Base-by-base conservation (phyloP, 1,284 basidiomycete species). In the Pisolithus thermaeus region DNA sequence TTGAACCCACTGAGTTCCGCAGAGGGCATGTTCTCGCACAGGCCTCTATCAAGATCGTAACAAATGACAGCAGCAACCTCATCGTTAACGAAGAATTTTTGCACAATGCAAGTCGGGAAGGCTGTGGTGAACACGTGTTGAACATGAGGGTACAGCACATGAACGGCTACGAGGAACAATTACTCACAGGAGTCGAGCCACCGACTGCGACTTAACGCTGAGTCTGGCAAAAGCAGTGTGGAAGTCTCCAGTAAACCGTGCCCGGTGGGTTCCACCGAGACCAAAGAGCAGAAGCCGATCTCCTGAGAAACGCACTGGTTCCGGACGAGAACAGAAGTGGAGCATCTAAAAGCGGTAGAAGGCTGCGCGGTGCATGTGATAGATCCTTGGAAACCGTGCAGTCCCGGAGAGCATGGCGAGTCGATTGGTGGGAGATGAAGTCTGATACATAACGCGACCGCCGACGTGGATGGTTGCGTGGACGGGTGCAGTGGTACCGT, bases 1-100 rank as follows among this genome's bases (percentile, higher is more conserved):
- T 79, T 78, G 62, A 78, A 77, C 40, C 74, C 76, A 54, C 79
- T 56, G 52, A 87, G 70, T 59, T 81, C 74, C 52, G 79, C 83
- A 35, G 77, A 74, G n/a, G 84, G 81, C 64, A 73, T 68, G 53
- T 65, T 60, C 54, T 72, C 67, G 40, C 72, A 72, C 60, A 70
- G 70, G 56, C 68, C 67, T 63, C 81, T 78, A 58, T 83, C 79
- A 56, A 90, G 70, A 56, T 84, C 79, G 65, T 87, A 88, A 44
- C 81, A 73, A 57, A 87, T 69, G 56, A 77, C 77, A 43, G 84
- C 76, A 44, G 86, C 68, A 16, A 79, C 74, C 56, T 78, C 73
- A 56, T 76, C 76, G 68, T 87, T 84, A 53, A 81, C 75, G 51
- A 80, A 69, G 56, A 89, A 72, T 69, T 87, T 80, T 69, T 89